Evolutionary conservation across 805 yeast species (phyloP), one percentile per base, ranked within the genome.

Genomic region (Lachancea sp.): DNA sequence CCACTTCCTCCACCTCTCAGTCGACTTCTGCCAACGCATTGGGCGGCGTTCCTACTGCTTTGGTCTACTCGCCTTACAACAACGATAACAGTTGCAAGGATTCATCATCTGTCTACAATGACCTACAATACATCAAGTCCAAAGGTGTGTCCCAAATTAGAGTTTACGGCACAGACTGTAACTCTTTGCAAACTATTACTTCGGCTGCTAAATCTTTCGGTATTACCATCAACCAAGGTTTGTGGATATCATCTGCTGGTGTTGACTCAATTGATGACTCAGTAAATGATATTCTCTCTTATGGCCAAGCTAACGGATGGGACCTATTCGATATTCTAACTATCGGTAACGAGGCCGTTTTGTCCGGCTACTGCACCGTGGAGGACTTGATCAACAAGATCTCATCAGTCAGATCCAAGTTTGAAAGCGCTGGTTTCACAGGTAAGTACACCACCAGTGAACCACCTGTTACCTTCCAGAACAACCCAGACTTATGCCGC

Each of bases 81-180:
- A 64, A 78, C 58, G 81, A 78, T 58, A 77, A 82, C 29, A 51
- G 76, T 2, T 89, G 97, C 69, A 89, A 86, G 60, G 70, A 68
- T 48, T 65, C 72, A 36, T 67, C 58, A 45, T 60, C 75, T 12
- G 85, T 90, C 36, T 48, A 63, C 39, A 49, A 67, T 18, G 96
- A 90, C 63, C 70, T 90, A 48, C 52, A 68, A 26, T 56, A 67
- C 48, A 85, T 90, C 55, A 58, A 66, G 20, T 61, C 74, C 45
- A 79, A 78, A 58, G 85, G 88, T 45, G 81, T 89, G 55, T 60
- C 67, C 33, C 74, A 75, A 42, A 68, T 90, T 44, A 79, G 97
- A 70, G 62, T 87, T 43, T 90, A 90, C 61, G 95, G 95, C 55
- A 83, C 86, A 47, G 97, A 90, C 65, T 90, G 97, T 70, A 72